phyloP scores from a whole-genome alignment of 2,329 filamentous ascomycete genomes.

The Alternaria gaisen region DNA sequence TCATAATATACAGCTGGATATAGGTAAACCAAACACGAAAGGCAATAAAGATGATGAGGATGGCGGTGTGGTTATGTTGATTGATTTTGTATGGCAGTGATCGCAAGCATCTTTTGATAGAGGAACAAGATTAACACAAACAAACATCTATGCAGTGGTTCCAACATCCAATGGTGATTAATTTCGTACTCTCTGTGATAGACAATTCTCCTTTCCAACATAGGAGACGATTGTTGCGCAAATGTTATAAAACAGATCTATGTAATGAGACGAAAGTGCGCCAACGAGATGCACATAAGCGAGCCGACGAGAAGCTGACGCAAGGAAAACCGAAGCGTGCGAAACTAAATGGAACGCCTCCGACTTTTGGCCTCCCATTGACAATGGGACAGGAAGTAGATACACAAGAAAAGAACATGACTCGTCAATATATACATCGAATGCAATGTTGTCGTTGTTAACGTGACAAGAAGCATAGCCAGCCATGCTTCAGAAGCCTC shows the following conservation, averaged over 20 bases:
- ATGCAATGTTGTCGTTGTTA: conserved; percentile 17
- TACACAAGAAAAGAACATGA: conserved; percentile 18
- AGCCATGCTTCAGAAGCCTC: conserved; percentile 20
- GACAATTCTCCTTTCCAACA: neutral
- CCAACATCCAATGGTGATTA: neutral
- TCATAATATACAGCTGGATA: neutral
- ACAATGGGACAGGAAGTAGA: neutral
- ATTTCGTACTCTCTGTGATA: neutral
- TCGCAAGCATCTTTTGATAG: neutral
- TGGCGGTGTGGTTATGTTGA: neutral
- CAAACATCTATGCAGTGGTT: neutral
- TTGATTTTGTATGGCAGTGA: conserved; percentile 1
- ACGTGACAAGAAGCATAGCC: conserved; percentile 21
- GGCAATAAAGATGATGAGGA: neutral
- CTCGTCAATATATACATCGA: conserved; percentile 31
- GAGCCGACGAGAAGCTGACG: conserved; percentile 7
- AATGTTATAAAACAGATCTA: conserved; percentile 11
- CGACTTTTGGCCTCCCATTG: conserved; percentile 13
- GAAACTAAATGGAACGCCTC: conserved; percentile 3
- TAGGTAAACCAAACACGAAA: neutral
- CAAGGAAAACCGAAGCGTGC: conserved; percentile 10
- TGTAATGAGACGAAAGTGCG: conserved; percentile 7
- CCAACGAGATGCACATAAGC: conserved; percentile 7
- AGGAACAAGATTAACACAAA: neutral
- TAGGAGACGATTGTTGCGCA: conserved; percentile 5